Percentiles rank a stretch among this genome's conserved stretches.
phyloP scores from a whole-genome alignment of 345 rosid species.

The Aethionema arabicum region DNA sequence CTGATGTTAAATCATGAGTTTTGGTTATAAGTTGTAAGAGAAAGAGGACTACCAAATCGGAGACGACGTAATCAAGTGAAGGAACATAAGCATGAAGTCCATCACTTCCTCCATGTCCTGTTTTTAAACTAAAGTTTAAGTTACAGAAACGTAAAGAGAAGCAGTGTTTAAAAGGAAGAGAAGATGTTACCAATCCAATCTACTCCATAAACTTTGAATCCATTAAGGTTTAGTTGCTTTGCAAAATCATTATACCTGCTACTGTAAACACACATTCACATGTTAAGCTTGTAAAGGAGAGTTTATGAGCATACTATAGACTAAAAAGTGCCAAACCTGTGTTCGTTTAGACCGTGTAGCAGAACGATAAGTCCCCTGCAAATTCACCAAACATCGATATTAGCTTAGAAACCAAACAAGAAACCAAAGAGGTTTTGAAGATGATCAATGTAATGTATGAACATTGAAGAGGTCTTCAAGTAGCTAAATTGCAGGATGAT shows the following conservation, averaged over 20 bases:
- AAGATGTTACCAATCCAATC: slow-evolving; percentile 82
- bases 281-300: slow-evolving; percentile 10
- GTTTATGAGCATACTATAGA: slow-evolving; percentile 15
- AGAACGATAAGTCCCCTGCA: slow-evolving; percentile 76
- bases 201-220: slow-evolving; percentile 85
- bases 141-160: not conserved
- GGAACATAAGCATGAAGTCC: slow-evolving; percentile 88
- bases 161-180: not conserved
- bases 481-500: too few relatives aligned
- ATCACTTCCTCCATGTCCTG: slow-evolving; percentile 96
- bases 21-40: not conserved
- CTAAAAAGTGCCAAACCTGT: slow-evolving; percentile 61
- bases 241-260: slow-evolving; percentile 84
- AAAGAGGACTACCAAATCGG: slow-evolving; percentile 56
- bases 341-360: slow-evolving; percentile 91
- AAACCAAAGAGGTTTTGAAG: slow-evolving; percentile 11
- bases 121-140: slow-evolving; percentile 1
- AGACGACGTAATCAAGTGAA: slow-evolving; percentile 74
- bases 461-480: slow-evolving; percentile 9
- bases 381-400: slow-evolving; percentile 19
- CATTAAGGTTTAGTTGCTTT: slow-evolving; percentile 69
- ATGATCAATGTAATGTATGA: slow-evolving; percentile 6
- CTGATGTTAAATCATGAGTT: not conserved
- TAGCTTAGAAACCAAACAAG: slow-evolving; percentile 18
- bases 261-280: slow-evolving; percentile 40